phyloP scores from a whole-genome alignment of 2,329 filamentous ascomycete species.

The Macrophomina tecta region DNA sequence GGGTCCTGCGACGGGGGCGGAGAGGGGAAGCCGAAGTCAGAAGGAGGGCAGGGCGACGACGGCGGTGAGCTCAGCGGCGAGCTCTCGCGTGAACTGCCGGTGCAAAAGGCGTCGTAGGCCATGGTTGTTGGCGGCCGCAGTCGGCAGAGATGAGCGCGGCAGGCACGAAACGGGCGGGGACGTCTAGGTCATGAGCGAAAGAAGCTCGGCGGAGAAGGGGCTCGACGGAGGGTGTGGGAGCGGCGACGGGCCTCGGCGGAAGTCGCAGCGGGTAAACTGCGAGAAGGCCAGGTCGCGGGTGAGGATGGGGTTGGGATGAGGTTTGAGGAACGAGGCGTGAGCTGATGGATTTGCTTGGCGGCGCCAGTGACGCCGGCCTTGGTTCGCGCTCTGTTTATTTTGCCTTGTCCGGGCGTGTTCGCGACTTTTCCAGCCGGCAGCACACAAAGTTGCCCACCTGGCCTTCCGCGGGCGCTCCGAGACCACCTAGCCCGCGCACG shows the following conservation, averaged over 20 bases:
- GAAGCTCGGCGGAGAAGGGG: neutral
- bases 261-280: neutral
- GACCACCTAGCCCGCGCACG: neutral
- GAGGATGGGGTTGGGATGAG: conserved; percentile 21
- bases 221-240: neutral
- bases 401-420: conserved; percentile 18
- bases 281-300: conserved; percentile 19
- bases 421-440: conserved; percentile 11
- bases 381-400: conserved; percentile 26
- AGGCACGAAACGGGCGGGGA: conserved; percentile 29
- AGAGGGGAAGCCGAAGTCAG: conserved; percentile 41
- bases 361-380: conserved; percentile 25
- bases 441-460: conserved; percentile 8
- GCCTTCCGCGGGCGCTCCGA: neutral
- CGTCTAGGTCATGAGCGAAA: conserved; percentile 26
- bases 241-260: conserved; percentile 17
- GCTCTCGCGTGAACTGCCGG: conserved; percentile 38
- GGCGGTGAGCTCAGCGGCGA: conserved; percentile 47
- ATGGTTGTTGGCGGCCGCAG: conserved; percentile 36
- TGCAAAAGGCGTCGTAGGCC: conserved; percentile 35
- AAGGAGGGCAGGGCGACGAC: conserved; percentile 45
- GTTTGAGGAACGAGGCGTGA: conserved; percentile 25
- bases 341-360: conserved; percentile 28
- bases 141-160: conserved; percentile 28
- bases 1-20: conserved; percentile 54